phyloP scores from a whole-genome alignment of 352 stramenopile genomes.

The Stephanocyclus meneghinianus region DNA sequence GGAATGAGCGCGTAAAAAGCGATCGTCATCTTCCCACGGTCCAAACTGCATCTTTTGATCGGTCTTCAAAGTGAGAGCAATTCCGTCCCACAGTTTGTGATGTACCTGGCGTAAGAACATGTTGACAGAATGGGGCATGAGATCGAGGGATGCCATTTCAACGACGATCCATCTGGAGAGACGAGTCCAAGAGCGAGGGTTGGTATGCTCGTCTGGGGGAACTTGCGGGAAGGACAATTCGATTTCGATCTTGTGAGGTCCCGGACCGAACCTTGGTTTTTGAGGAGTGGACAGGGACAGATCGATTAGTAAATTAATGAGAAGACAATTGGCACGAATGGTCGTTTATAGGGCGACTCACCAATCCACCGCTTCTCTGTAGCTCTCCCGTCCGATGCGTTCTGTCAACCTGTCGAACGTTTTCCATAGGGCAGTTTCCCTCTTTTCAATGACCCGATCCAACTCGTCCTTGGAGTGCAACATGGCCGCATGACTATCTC shows the following conservation, averaged over 20 bases:
- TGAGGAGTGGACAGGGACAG: too few species aligned
- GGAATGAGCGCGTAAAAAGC: slow-evolving; percentile 22
- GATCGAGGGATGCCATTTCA: slow-evolving; percentile 70
- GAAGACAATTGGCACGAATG: not conserved
- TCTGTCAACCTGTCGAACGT: slow-evolving; percentile 31
- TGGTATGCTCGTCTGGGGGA: slow-evolving; percentile 8
- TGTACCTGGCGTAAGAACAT: slow-evolving; percentile 82
- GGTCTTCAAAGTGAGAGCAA: slow-evolving; percentile 67
- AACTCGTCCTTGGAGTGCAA: slow-evolving; percentile 37
- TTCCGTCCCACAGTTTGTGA: slow-evolving; percentile 74
- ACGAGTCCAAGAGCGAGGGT: slow-evolving; percentile 18
- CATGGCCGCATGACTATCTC: slow-evolving; percentile 30
- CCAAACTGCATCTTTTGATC: slow-evolving; percentile 72
- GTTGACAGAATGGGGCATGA: slow-evolving; percentile 77
- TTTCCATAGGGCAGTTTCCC: slow-evolving; percentile 38
- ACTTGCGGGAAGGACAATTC: slow-evolving; percentile 49
- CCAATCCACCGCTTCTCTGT: slow-evolving; percentile 50
- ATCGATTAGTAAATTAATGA: not conserved
- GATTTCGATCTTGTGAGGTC: slow-evolving; percentile 72
- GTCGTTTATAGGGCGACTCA: slow-evolving; percentile 7
- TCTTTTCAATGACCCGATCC: slow-evolving; percentile 38
- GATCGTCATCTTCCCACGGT: slow-evolving; percentile 12
- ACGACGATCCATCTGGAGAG: slow-evolving; percentile 55
- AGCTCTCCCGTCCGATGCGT: slow-evolving; percentile 33
- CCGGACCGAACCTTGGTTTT: slow-evolving; percentile 64